Evolutionary conservation across 345 rosid genomes (phyloP).

Genomic region (Eucalyptus camaldulensis): DNA sequence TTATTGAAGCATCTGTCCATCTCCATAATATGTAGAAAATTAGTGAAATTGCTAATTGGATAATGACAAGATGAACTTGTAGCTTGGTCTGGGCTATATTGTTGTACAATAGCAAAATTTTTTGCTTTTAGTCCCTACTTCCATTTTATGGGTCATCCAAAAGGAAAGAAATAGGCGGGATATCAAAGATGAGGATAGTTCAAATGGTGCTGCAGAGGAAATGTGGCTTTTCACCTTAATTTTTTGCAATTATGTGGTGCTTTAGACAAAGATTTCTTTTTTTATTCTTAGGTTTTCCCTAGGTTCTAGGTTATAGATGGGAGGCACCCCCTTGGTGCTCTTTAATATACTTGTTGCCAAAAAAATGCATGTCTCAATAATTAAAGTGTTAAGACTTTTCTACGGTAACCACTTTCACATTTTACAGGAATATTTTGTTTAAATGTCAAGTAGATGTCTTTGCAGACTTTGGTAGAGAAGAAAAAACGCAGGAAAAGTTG

Average conservation of each 20-base stretch:
- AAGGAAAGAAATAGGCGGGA: not conserved
- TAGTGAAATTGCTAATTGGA: not conserved
- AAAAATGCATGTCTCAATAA: not conserved
- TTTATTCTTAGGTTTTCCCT: not conserved
- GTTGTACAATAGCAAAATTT: not conserved
- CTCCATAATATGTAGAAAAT: not conserved
- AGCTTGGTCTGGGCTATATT: not conserved
- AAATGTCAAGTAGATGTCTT: not conserved
- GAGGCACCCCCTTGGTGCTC: not conserved
- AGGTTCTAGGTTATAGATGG: not conserved
- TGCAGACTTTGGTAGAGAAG: not conserved
- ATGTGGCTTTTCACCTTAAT: not conserved
- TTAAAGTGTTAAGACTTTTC: not conserved
- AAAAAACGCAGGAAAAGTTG: not conserved
- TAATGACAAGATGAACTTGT: not conserved
- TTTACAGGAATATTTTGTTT: not conserved
- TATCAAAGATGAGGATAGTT: not conserved
- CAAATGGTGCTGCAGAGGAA: not conserved
- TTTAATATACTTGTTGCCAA: not conserved
- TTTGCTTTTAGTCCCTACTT: not conserved
- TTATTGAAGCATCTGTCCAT: not conserved
- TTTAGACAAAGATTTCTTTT: not conserved
- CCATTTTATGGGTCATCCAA: not conserved
- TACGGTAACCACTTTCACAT: not conserved
- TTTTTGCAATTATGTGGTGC: not conserved